Evolutionary conservation across 2,329 filamentous ascomycete genomes (phyloP).

Genomic region (Aspergillus sp.): DNA sequence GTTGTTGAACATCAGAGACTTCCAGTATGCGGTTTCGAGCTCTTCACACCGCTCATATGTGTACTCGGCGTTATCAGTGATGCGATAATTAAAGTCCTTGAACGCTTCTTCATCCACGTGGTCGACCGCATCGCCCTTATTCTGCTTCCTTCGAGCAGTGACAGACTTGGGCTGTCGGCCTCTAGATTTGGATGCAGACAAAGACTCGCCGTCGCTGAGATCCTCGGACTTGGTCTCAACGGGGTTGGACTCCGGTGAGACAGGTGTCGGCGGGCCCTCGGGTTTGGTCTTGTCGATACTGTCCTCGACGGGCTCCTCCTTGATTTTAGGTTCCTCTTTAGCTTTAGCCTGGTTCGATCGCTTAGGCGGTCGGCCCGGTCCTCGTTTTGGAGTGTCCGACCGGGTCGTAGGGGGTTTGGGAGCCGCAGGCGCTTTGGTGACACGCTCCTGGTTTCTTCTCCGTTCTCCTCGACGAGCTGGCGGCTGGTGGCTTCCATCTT

Average conservation of each 20-base stretch:
- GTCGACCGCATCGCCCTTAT: constrained; percentile 75
- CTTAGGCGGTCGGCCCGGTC: constrained; percentile 46
- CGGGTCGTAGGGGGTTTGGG: constrained; percentile 40
- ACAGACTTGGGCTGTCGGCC: constrained; percentile 71
- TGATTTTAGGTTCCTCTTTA: constrained; percentile 46
- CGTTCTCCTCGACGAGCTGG: constrained; percentile 79
- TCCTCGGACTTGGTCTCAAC: constrained; percentile 61
- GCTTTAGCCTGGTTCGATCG: constrained; percentile 42
- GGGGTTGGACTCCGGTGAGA: constrained; percentile 58
- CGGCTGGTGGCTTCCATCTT: constrained; percentile 94
- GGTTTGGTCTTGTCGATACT: constrained; percentile 43
- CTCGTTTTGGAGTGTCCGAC: constrained; percentile 52
- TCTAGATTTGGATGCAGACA: constrained; percentile 49
- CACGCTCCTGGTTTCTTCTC: constrained; percentile 55
- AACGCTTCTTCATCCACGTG: constrained; percentile 89
- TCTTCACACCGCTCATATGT: constrained; percentile 92
- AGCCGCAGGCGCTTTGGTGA: constrained; percentile 42
- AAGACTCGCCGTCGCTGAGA: constrained; percentile 49
- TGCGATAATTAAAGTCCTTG: constrained; percentile 85
- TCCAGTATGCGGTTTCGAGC: constrained; percentile 94
- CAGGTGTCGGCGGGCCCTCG: constrained; percentile 58
- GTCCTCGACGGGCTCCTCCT: constrained; percentile 45
- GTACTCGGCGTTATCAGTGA: constrained; percentile 82
- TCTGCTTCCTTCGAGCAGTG: constrained; percentile 85
- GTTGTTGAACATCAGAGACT: constrained; percentile 90